Evolutionary conservation across 805 yeast genomes (phyloP).

Genomic region (Metschnikowia baotianmanensis): DNA sequence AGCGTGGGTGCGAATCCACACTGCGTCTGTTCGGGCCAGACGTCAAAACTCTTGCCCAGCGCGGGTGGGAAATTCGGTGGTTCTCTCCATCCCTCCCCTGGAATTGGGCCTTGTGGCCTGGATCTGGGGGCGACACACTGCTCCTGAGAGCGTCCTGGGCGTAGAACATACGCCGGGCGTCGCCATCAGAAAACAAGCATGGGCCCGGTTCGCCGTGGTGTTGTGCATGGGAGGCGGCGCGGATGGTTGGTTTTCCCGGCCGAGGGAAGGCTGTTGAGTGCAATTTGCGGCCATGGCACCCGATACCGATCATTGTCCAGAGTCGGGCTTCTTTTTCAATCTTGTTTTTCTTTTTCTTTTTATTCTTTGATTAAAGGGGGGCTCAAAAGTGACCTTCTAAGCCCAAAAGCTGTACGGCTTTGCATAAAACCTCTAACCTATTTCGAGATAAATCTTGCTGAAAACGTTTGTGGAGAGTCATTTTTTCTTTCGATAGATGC

Average conservation of each 20-base stretch:
- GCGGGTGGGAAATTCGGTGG: conserved; percentile 69
- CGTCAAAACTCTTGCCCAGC: conserved; percentile 10
- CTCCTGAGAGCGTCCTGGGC: conserved; percentile 59
- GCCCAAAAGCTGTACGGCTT: too few species aligned
- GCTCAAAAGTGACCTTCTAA: too few species aligned
- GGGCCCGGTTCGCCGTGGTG: too few species aligned
- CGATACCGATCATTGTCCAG: conserved; percentile 62
- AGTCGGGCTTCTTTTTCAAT: conserved; percentile 33
- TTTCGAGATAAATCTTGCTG: too few species aligned
- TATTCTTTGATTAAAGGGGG: too few species aligned
- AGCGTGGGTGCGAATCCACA: conserved; percentile 16
- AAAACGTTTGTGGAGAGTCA: too few species aligned
- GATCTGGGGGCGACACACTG: conserved; percentile 19
- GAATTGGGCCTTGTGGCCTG: conserved; percentile 3
- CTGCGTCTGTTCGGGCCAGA: conserved; percentile 7
- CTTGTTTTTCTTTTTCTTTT: neutral
- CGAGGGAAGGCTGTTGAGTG: conserved; percentile 51
- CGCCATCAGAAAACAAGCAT: conserved; percentile 51
- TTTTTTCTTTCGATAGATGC: too few species aligned
- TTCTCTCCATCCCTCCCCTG: conserved; percentile 43
- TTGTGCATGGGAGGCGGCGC: conserved; percentile 56
- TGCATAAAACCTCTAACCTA: too few species aligned
- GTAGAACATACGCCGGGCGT: conserved; percentile 56
- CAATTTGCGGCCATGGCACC: conserved; percentile 59
- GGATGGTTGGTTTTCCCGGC: conserved; percentile 49